These are phyloP conservation scores for Gnomoniopsis smithogilvyi DNA, from an alignment of 2,329 filamentous ascomycete species.

Conservation along the genomic window DNA sequence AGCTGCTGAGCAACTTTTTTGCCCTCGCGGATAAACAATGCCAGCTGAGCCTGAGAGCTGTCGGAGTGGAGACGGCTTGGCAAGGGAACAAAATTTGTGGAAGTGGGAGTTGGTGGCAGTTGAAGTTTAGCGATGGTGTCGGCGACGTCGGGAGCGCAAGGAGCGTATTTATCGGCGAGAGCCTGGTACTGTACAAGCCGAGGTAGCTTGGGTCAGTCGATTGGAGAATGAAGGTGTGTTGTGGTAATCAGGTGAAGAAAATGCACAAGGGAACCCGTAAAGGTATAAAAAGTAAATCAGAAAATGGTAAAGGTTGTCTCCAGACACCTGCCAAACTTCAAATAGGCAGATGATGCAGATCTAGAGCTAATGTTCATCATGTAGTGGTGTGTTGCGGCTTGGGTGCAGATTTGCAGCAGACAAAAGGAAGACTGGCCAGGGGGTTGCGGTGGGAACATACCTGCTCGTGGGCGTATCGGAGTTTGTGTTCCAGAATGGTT, in stretches of 20 bases:
- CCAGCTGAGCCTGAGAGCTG: conserved; percentile 54
- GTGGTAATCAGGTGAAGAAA: conserved; percentile 7
- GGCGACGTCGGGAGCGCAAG: conserved; percentile 61
- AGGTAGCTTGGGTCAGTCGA: conserved; percentile 7
- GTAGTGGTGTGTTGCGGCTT: not conserved
- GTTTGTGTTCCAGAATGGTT: conserved; percentile 63
- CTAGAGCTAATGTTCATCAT: conserved; percentile 41
- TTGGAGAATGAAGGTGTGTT: not conserved
- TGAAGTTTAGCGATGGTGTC: conserved; percentile 66
- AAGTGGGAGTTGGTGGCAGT: conserved; percentile 54
- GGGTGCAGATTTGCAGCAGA: not conserved
- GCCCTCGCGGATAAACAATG: conserved; percentile 62
- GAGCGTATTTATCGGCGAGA: conserved; percentile 66
- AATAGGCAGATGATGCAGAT: conserved; percentile 18
- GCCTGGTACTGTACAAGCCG: conserved; percentile 53
- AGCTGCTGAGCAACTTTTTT: conserved; percentile 55
- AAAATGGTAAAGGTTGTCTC: conserved; percentile 20
- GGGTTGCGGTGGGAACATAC: conserved; percentile 44
- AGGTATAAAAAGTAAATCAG: conserved; percentile 8
- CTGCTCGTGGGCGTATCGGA: conserved; percentile 64
- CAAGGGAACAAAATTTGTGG: conserved; percentile 50
- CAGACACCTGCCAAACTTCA: conserved; percentile 5
- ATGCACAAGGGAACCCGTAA: not conserved
- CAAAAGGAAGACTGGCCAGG: not conserved
- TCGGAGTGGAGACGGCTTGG: conserved; percentile 45